A percentile compares a stretch with the other conserved stretches of the same genome.
Conservation (phyloP, 2,329 filamentous ascomycete genomes). For the Colletotrichum lupini region DNA sequence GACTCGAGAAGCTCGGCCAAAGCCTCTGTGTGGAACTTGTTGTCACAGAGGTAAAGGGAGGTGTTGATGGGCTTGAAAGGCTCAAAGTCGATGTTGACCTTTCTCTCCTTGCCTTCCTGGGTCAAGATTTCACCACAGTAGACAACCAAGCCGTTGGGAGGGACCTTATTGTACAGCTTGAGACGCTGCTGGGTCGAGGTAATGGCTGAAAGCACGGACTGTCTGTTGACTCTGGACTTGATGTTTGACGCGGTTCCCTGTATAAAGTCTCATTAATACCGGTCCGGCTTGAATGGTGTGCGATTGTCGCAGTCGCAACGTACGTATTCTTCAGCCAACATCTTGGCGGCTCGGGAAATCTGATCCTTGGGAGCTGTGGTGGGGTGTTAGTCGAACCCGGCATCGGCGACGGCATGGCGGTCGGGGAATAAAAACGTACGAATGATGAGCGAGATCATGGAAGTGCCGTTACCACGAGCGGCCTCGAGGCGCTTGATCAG, state of each 20-base stretch:
- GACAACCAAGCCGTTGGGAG: constrained; percentile 95
- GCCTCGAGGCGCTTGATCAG: constrained; percentile 98
- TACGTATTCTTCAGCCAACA: constrained; percentile 99
- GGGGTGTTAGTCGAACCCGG: constrained; percentile 36
- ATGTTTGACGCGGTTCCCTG: constrained; percentile 99
- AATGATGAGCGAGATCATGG: constrained; percentile 99
- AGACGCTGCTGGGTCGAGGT: constrained; percentile 99
- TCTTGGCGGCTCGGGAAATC: constrained; percentile 94
- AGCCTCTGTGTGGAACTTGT: constrained; percentile 99
- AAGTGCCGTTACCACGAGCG: constrained; percentile 97
- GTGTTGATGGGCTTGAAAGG: constrained; percentile 99
- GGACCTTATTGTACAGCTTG: constrained; percentile 99
- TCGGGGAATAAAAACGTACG: constrained; percentile 62
- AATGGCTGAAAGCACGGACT: constrained; percentile 97
- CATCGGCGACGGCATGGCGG: not conserved
- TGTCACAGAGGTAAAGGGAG: constrained; percentile 98
- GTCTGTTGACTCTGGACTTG: constrained; percentile 98
- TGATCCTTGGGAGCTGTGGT: constrained; percentile 92
- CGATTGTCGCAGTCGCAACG: constrained; percentile 46
- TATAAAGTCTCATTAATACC: constrained; percentile 39
- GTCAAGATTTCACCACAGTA: constrained; percentile 99
- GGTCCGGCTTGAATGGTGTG: constrained; percentile 23
- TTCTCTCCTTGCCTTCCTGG: constrained; percentile 96
- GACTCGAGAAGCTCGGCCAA: constrained; percentile 97
- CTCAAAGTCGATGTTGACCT: constrained; percentile 99